phyloP scores from a whole-genome alignment of 2,329 filamentous ascomycete species.

The Penicillium sp. region DNA sequence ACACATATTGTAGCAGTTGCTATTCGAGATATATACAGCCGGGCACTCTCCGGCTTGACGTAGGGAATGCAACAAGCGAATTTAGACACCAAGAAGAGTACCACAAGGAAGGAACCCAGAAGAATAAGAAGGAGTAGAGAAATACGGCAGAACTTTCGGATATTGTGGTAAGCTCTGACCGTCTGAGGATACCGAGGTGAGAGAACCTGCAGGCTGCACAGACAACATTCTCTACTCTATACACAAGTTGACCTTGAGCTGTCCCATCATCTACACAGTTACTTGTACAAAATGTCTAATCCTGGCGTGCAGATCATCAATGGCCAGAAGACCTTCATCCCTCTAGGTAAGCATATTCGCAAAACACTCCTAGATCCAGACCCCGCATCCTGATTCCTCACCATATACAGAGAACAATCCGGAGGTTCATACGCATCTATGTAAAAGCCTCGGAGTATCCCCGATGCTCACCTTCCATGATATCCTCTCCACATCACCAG shows the following conservation, averaged over 20 bases:
- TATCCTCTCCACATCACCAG: constrained; percentile 52
- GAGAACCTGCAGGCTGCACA: too few relatives aligned
- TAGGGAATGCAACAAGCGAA: too few relatives aligned
- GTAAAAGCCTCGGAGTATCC: constrained; percentile 49
- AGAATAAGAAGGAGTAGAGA: too few relatives aligned
- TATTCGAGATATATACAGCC: too few relatives aligned
- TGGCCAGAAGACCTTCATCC: constrained; percentile 34
- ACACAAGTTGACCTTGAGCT: neutral
- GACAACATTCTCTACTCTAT: too few relatives aligned
- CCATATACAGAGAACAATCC: constrained; percentile 53
- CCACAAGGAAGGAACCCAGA: too few relatives aligned
- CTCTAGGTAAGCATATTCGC: constrained; percentile 27
- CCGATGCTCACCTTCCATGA: constrained; percentile 51
- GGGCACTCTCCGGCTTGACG: too few relatives aligned
- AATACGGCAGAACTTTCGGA: too few relatives aligned
- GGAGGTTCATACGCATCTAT: constrained; percentile 50
- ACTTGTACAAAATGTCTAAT: constrained; percentile 8
- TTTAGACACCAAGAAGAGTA: too few relatives aligned
- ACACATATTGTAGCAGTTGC: too few relatives aligned
- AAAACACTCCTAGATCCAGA: neutral
- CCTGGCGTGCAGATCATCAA: constrained; percentile 23
- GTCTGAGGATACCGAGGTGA: too few relatives aligned
- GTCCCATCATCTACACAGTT: neutral
- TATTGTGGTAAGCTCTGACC: too few relatives aligned
- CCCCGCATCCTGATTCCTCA: constrained; percentile 17